These are phyloP conservation scores for Fusarium euwallaceae DNA, from an alignment of 2,329 filamentous ascomycete genomes.

Conservation along the genomic window DNA sequence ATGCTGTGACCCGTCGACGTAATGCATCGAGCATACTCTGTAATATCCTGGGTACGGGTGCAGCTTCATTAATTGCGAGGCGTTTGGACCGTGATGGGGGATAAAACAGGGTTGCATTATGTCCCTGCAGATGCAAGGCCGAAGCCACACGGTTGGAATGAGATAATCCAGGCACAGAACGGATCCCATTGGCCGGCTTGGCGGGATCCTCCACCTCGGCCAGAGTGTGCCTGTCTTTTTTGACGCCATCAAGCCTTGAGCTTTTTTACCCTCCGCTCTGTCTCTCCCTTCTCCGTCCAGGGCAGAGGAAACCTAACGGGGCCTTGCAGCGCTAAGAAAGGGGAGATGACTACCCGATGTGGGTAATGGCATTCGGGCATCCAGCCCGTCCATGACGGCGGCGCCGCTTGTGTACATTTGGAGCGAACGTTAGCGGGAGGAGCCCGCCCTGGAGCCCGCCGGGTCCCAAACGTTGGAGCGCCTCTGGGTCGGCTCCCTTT, in stretches of 20 bases:
- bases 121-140: slow-evolving; percentile 32
- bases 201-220: slow-evolving; percentile 12
- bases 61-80: slow-evolving; percentile 27
- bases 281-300: slow-evolving; percentile 10
- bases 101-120: slow-evolving; percentile 32
- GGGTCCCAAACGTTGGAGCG: slow-evolving; percentile 29
- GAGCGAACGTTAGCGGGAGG: slow-evolving; percentile 36
- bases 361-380: slow-evolving; percentile 27
- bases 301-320: slow-evolving; percentile 33
- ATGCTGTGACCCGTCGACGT: slow-evolving; percentile 12
- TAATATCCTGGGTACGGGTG: slow-evolving; percentile 11
- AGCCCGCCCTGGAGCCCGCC: slow-evolving; percentile 19
- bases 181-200: slow-evolving; percentile 21
- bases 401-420: slow-evolving; percentile 26
- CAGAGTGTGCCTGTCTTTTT: slow-evolving; percentile 15
- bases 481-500: slow-evolving; percentile 30
- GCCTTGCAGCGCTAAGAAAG: slow-evolving; percentile 26
- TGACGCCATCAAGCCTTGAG: slow-evolving; percentile 34
- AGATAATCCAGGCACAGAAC: slow-evolving; percentile 32
- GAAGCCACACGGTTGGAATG: slow-evolving; percentile 15
- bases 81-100: slow-evolving; percentile 10
- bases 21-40: slow-evolving; percentile 17
- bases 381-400: slow-evolving; percentile 17
- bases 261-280: background rate
- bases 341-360: slow-evolving; percentile 40